Evolutionary conservation across 164 flowering plant genomes (phyloP).

Genomic region (Kingdonia uniflora): DNA sequence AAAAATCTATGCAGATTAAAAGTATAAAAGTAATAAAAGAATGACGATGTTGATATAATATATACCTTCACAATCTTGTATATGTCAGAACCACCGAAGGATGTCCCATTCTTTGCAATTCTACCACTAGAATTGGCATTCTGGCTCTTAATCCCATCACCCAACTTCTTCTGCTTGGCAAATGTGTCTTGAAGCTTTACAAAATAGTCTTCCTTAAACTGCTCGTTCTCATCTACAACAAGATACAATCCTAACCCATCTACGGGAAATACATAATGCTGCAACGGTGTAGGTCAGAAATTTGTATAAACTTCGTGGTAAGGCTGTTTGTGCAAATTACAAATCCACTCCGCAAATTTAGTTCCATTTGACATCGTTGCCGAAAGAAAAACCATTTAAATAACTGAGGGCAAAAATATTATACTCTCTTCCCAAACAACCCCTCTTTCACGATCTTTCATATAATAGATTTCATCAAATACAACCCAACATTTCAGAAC

Average conservation of each 20-base stretch:
- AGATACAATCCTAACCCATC: slow-evolving; percentile 86
- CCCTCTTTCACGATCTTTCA: too few species aligned
- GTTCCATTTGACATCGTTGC: slow-evolving; percentile 99
- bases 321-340: slow-evolving; percentile 88
- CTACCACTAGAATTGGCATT: slow-evolving; percentile 56
- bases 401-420: too few species aligned
- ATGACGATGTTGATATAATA: too few species aligned
- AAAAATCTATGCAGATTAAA: too few species aligned
- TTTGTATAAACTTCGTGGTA: slow-evolving; percentile 98
- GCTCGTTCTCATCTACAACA: slow-evolving; percentile 93
- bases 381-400: too few species aligned
- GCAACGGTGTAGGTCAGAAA: slow-evolving; percentile 93
- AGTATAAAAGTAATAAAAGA: too few species aligned
- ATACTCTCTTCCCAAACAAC: slow-evolving; percentile 99
- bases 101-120: slow-evolving; percentile 62
- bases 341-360: slow-evolving; percentile 98
- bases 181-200: slow-evolving; percentile 80
- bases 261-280: slow-evolving; percentile 91
- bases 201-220: slow-evolving; percentile 86
- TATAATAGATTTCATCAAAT: too few species aligned
- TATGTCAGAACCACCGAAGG: slow-evolving; percentile 80
- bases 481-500: slow-evolving; percentile 61
- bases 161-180: slow-evolving; percentile 37
- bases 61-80: slow-evolving; percentile 94
- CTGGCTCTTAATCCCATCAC: slow-evolving; percentile 32